Conservation (phyloP, 2,329 filamentous ascomycete species). For the Colletotrichum sp. region DNA sequence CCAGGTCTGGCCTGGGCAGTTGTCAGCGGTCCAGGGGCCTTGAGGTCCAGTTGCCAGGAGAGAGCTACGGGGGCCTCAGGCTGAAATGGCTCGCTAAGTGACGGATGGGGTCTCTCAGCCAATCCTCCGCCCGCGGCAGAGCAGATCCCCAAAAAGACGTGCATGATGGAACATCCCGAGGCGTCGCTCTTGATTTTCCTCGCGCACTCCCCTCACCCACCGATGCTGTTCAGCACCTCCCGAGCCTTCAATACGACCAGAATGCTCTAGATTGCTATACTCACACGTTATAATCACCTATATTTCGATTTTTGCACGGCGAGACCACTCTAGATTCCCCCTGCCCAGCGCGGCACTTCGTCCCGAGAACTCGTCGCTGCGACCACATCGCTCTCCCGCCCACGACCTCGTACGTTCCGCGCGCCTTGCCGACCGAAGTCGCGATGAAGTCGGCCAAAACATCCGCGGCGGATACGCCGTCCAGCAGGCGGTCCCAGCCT, state of each 20-base stretch:
- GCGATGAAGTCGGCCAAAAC: slow-evolving; percentile 63
- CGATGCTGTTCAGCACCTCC: background rate
- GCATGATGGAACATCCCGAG: slow-evolving; percentile 20
- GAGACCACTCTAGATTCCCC: background rate
- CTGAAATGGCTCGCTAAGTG: slow-evolving; percentile 14
- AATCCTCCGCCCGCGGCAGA: slow-evolving; percentile 16
- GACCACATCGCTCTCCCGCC: background rate
- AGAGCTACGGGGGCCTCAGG: slow-evolving; percentile 14
- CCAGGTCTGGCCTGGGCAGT: background rate
- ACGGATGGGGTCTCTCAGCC: slow-evolving; percentile 8
- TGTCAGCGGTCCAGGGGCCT: background rate
- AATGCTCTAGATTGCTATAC: slow-evolving; percentile 6
- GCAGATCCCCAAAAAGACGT: slow-evolving; percentile 13
- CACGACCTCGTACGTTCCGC: background rate
- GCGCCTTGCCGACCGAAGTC: background rate
- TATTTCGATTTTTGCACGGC: background rate
- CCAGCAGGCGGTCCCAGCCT: slow-evolving; percentile 66
- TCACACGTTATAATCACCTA: background rate
- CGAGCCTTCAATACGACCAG: background rate
- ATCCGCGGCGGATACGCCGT: slow-evolving; percentile 44
- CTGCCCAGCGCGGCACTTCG: background rate
- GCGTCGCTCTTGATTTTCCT: slow-evolving; percentile 18
- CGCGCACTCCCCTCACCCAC: slow-evolving; percentile 14
- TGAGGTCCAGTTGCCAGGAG: background rate
- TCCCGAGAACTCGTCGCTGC: background rate